phyloP scores from a whole-genome alignment of 306 rosid genomes.

The Rosa rugosa region DNA sequence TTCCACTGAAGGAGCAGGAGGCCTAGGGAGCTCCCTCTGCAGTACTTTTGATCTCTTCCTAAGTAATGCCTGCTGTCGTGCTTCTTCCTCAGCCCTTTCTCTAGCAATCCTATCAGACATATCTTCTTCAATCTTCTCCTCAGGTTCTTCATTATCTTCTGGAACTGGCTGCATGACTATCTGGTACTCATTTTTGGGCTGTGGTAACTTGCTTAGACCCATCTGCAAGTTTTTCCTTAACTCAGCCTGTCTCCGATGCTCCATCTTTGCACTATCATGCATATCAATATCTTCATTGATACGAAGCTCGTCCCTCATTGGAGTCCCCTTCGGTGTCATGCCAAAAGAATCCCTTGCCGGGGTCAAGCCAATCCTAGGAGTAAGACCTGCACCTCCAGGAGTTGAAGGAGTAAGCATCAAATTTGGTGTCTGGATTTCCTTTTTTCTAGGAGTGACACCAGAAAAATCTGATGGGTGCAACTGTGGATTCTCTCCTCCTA shows the following conservation, averaged over 20 bases:
- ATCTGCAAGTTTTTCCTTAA: slow-evolving; percentile 63
- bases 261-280: slow-evolving; percentile 67
- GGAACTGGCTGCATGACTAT: slow-evolving; percentile 77
- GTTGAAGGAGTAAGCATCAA: slow-evolving; percentile 88
- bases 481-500: slow-evolving; percentile 95
- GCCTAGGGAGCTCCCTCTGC: slow-evolving; percentile 94
- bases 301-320: slow-evolving; percentile 83
- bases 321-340: slow-evolving; percentile 85
- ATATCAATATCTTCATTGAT: slow-evolving; percentile 79
- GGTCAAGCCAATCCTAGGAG: slow-evolving; percentile 82
- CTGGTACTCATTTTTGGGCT: slow-evolving; percentile 86
- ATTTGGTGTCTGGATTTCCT: slow-evolving; percentile 80
- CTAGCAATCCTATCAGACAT: slow-evolving; percentile 95
- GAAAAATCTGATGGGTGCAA: slow-evolving; percentile 95
- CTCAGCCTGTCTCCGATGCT: slow-evolving; percentile 74
- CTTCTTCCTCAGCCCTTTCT: slow-evolving; percentile 89
- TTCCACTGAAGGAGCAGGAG: slow-evolving; percentile 81
- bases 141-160: slow-evolving; percentile 77
- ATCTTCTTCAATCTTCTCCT: slow-evolving; percentile 83
- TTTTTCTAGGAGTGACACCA: slow-evolving; percentile 91
- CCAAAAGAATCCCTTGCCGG: slow-evolving; percentile 84
- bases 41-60: slow-evolving; percentile 92
- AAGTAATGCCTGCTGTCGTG: slow-evolving; percentile 76
- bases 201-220: slow-evolving; percentile 74
- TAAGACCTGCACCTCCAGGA: slow-evolving; percentile 75